Evolutionary conservation across 257 asterid genomes (phyloP), one percentile per base, ranked within the genome.

Genomic region (Euphrasia confusa): DNA sequence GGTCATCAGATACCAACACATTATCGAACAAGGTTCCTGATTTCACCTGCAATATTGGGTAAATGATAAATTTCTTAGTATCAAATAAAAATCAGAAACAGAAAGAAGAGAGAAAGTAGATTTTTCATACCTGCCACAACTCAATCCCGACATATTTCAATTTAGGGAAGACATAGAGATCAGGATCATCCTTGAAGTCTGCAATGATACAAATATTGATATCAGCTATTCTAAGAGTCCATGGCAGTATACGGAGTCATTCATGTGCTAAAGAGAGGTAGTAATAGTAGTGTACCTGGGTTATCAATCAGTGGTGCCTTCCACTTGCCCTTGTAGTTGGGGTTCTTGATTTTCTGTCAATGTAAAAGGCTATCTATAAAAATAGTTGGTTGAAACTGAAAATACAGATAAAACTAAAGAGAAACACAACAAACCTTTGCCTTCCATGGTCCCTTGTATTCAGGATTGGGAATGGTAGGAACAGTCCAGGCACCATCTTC

Each of bases 21-120:
- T 93, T 93, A 85, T 93, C 96, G 69, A 93, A 93, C 78, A 93
- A 76, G 65, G 99, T 93, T 72, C 97, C 99, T 59, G 99, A 87
- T 78, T 93, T 93, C 84, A 89, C 99, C 99, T 93, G 84, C 70
- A 71, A 59, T 52, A 24, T 32, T 30, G 37, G 24, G 21, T 3
- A 61, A 21, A 4, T 54, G 65, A 32, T 44, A n/a, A 66, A 64
- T 42, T 32, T 13, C 26, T 1, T 17, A 50, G 6, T 10, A 58
- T n/a, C 18, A 32, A 61, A 21, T 33, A 24, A 44, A 15, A 24
- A 32, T 21, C 14, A 17, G 10, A 48, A 4, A 33, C 11, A 6
- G 4, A 45, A 1, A 15, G 10, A 45, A 15, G 11, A 24, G 10
- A 24, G 32, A 17, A 60, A 3, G n/a, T 11, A 40, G 37, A 35